Evolutionary conservation across 108 stramenopile genomes (phyloP).

Genomic region (Pseudonitzschia delicatissima): DNA sequence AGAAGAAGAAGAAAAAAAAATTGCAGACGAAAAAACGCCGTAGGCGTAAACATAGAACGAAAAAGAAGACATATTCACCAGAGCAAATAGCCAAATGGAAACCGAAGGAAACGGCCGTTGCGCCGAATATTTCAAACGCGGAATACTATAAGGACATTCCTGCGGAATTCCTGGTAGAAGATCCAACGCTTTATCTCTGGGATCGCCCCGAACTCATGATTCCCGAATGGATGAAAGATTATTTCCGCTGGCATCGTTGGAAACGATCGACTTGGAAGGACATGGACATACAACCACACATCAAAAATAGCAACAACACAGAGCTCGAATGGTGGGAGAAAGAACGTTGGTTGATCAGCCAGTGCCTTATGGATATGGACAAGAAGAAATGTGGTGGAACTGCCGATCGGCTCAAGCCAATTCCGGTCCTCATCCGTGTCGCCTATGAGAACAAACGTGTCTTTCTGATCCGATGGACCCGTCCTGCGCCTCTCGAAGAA

Average conservation of each 20-base stretch:
- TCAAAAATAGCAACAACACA: too few species aligned
- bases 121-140: conserved; percentile 8
- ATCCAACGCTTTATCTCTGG: conserved; percentile 16
- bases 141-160: conserved; percentile 19
- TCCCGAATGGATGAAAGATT: conserved; percentile 45
- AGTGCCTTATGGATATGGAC: conserved; percentile 13
- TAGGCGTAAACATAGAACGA: not conserved
- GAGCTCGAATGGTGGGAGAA: not conserved
- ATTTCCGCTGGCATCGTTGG: conserved; percentile 41
- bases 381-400: conserved; percentile 31
- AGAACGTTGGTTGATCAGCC: conserved; percentile 27
- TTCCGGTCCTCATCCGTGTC: conserved; percentile 20
- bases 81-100: conserved; percentile 4
- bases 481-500: conserved; percentile 34
- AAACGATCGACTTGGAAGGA: conserved; percentile 14
- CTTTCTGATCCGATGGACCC: conserved; percentile 38
- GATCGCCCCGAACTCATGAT: conserved; percentile 15
- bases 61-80: not conserved
- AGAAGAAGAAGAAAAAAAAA: too few species aligned
- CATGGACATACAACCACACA: too few species aligned
- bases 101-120: not conserved
- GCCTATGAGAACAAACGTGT: conserved; percentile 38
- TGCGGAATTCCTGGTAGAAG: not conserved
- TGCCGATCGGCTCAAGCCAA: conserved; percentile 30
- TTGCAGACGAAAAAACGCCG: not conserved